Conservation (phyloP, 352 stramenopile species). For the Phytophthora pinifolia region DNA sequence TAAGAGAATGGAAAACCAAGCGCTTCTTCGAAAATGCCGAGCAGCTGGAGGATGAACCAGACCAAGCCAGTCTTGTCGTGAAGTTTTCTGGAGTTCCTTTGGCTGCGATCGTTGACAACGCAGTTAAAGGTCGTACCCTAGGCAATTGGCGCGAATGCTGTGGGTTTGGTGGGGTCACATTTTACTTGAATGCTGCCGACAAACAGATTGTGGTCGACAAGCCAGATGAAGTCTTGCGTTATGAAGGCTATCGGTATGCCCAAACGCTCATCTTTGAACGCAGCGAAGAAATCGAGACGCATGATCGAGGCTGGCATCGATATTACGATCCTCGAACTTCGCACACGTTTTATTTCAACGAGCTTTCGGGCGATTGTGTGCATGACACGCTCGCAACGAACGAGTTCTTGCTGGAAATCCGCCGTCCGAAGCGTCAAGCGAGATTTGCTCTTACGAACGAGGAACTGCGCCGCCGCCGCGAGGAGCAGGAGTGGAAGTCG, state of each 20-base stretch:
- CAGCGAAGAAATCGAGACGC: slow-evolving; percentile 65
- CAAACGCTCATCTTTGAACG: slow-evolving; percentile 49
- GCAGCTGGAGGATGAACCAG: slow-evolving; percentile 49
- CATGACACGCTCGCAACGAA: slow-evolving; percentile 49
- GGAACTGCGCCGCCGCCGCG: slow-evolving; percentile 46
- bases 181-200: slow-evolving; percentile 47
- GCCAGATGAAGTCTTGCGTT: slow-evolving; percentile 43
- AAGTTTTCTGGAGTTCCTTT: slow-evolving; percentile 45
- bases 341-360: slow-evolving; percentile 71
- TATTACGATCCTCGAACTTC: slow-evolving; percentile 59
- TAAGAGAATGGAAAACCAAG: slow-evolving; percentile 51
- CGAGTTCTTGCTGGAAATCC: slow-evolving; percentile 42
- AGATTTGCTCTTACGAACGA: slow-evolving; percentile 41
- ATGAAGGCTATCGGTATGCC: slow-evolving; percentile 57
- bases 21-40: slow-evolving; percentile 52
- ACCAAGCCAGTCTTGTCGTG: slow-evolving; percentile 43
- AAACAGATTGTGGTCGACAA: slow-evolving; percentile 52
- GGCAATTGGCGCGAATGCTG: slow-evolving; percentile 57
- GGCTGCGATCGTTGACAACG: slow-evolving; percentile 40
- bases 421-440: slow-evolving; percentile 26
- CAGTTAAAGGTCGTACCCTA: slow-evolving; percentile 38
- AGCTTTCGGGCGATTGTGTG: slow-evolving; percentile 61
- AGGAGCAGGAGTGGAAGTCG: slow-evolving; percentile 70
- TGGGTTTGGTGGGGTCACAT: slow-evolving; percentile 46
- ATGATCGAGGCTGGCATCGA: slow-evolving; percentile 50